Base-by-base conservation (phyloP, 208 protist species). In the Herpetomonas samuelpessoai region DNA sequence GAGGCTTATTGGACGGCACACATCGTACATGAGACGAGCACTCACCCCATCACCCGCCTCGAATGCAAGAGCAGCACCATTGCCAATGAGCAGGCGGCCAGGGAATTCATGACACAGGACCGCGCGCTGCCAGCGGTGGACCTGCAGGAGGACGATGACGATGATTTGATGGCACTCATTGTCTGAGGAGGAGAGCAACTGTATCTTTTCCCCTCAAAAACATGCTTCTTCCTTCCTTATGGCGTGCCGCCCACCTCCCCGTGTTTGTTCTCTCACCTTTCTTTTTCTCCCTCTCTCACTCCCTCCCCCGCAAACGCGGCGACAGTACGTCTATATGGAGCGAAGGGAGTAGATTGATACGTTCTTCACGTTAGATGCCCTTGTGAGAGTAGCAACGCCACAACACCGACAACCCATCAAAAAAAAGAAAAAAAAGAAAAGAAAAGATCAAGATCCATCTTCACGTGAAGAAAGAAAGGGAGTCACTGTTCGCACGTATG, bases 41-140 rank as follows among this genome's bases (percentile, higher is more conserved):
- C 80, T 6, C 48, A 48, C 52, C 71, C 77, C 44, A 83, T 88
- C 68, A 84, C 81, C 0, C 54, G 39, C 26, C 16, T 22, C 27
- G 81, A 88, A 64, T 83, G 76, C 53, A 24, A 41, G 31, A 68
- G 28, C 39, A 75, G 76, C 25, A 22, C 41, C 18, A 21, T 82
- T 9, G 55, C 44, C 2, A 58, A 81, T 31, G 67, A 63, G 7
- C 44, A 53, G 19, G 76, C 65, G 16, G 76, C 76, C 3, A 44
- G 45, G 19, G 56, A 59, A 4, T 81, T 81, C 49, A 39, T 88
- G 21, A 35, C 25, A 27, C 53, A 57, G 38, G 58, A 75, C 53
- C 73, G 63, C 54, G 49, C 63, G 12, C 22, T 60, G 25, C 52
- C 57, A n/a, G 35, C 50, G 24, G 18, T 56, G 18, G 60, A 60